Base-by-base conservation (phyloP, 164 flowering plant genomes). In the Nymphaea colorata region DNA sequence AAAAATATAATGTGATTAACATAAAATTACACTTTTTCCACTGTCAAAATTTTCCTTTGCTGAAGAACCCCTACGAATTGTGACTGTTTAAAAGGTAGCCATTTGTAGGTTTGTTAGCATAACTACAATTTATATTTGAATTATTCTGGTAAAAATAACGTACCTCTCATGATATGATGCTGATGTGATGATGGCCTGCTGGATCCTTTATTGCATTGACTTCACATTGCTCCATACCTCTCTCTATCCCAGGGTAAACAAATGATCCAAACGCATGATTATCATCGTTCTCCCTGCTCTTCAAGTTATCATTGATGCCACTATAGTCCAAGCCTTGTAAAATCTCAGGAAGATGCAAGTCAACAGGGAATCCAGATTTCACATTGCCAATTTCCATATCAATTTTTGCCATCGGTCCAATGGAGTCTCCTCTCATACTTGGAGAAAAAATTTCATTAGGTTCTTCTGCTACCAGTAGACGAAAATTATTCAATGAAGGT, bases 361-460 rank as follows among this genome's bases (percentile, higher is more conserved):
- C 76, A 44, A 68, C 72, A 61, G 75, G 80, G 43, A 76, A 82
- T 0, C 59, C 64, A 68, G 69, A 53, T 71, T 68, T 82, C 66
- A 44, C 36, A 5, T 68, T 65, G 62, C 90, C 89, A 86, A 81
- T 86, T 70, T 86, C 96, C 67, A 86, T 76, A 66, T 89, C 91
- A 57, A 86, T 82, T 70, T 85, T 89, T 71, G 83, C 93, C 67
- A 84, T 84, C 5, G 84, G 62, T 77, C 78, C 73, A n/a, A 53
- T 67, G 2, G 59, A 36, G 62, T 61, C 75, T 63, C 77, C 84
- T 42, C 62, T 79, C 63, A 66, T 64, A 74, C 68, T 74, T 61
- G 77, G 78, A 68, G 76, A 71, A 41, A 51, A 44, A 16, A 64
- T 61, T 41, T 70, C 74, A 43, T 70, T 59, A 41, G 55, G 68